Base-by-base conservation (phyloP, 106 monocot genomes). In the Dendrobium huoshanense region DNA sequence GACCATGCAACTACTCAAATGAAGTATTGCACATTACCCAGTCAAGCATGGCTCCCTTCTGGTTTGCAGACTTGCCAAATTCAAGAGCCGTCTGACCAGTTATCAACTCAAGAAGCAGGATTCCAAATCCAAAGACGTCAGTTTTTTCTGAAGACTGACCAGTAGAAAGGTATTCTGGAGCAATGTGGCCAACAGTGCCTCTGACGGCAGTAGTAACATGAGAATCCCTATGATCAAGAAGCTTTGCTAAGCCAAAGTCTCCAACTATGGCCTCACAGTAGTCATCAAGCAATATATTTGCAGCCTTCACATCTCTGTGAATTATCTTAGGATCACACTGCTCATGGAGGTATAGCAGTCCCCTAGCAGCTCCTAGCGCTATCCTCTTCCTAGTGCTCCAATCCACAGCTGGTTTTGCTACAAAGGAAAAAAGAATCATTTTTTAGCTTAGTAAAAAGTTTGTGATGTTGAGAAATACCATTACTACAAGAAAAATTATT, bases 271-370 rank as follows among this genome's bases (percentile, higher is more conserved):
- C 83, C 58, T 83, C 83, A 27, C 55, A 78, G 41, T 83, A 72
- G 44, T 83, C 83, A 78, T 83, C 83, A 16, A 83, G 83, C 19
- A 83, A 44, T 83, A 83, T 78, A 58, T 83, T 83, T 55, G 83
- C 83, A 41, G 83, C 83, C 51, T 83, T 83, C 0, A 83, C 83
- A 44, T 83, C 83, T 83, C 78, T 55, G 58, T 83, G 83, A 13
- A 83, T 83, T 55, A 83, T 83, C 78, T 83, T 83, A 1, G 83
- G 83, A 83, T 83, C 83, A 55, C 82, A 82, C 45, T 82, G 82
- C 22, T 82, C 82, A 55, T 82, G 82, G 10, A 82, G 82, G 70
- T 83, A 83, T 6, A 83, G 73, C 8, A 83, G 72, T 20, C 83
- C 83, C 58, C 83, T 78, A 8, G 83, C 83, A 59, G 83, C 78